Base-by-base conservation (phyloP, 73 alveolate species). In the Stentor coeruleus region DNA sequence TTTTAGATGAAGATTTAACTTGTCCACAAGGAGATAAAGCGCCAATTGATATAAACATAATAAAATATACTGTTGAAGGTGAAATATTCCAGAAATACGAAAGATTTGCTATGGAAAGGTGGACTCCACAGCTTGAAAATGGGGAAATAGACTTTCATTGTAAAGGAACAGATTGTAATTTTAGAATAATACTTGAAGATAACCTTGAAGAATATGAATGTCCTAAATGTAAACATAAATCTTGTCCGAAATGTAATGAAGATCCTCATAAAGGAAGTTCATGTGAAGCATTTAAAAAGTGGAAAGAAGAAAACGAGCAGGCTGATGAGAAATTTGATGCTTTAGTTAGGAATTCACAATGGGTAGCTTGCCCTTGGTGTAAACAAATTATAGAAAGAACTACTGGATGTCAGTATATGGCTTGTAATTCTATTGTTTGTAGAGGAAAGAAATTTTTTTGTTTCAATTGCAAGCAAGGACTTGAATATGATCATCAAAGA, bases 281-380 rank as follows among this genome's bases (percentile, higher is more conserved):
- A 28, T 66, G 79, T 66, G 79, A 66, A 66, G 79, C 79, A 0
- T 66, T 20, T 66, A 31, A 20, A 1, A 20, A 66, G 33, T 66
- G 79, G 41, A 66, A 66, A 66, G 79, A 37, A 14, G 79, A 66
- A 33, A 66, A 66, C 33, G 79, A 66, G 1, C 79, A 66, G 37
- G 79, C 79, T 15, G 79, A 66, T 33, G 37, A 14, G 14, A 66
- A 66, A 40, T 66, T 66, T 2, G 15, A 66, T 20, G 79, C n/a
- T 28, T 40, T 66, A 31, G 33, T 66, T 37, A 66, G 33, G 11
- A 20, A 66, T 11, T 20, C n/a, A 28, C n/a, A 66, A 11, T 66
- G 79, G 79, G 39, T 66, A 20, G 33, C n/a, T 20, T 66, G 79
- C 79, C 79, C 79, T 1, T 66, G 79, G 37, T 66, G 79, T 31